Conservation (phyloP, 78 protist genomes). For the Cavenderia fasciculata region DNA sequence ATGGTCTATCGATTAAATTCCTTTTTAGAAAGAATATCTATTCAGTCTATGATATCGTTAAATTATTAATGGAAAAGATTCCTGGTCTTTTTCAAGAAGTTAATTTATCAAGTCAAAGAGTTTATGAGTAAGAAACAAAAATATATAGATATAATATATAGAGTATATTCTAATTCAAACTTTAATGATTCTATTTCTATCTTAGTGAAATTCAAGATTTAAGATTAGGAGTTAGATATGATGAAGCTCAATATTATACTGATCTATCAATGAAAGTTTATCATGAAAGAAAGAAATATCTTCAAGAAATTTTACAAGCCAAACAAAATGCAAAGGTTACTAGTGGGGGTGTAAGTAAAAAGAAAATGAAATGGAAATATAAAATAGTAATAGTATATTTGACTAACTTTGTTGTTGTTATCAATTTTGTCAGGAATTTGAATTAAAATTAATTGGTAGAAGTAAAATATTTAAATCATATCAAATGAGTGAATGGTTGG, state of each 20-base stretch:
- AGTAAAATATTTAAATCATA: background rate
- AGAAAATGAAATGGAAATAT: too few relatives aligned
- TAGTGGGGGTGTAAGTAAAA: slow-evolving; percentile 34
- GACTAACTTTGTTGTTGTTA: background rate
- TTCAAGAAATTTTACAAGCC: background rate
- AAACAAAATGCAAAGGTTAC: too few relatives aligned
- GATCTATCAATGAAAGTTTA: slow-evolving; percentile 51
- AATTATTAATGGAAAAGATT: background rate
- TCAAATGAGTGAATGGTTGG: slow-evolving; percentile 4
- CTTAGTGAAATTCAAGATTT: slow-evolving; percentile 4
- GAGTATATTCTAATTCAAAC: background rate
- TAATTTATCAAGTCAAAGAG: background rate
- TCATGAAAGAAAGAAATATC: slow-evolving; percentile 6
- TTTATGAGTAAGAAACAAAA: background rate
- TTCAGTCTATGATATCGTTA: background rate
- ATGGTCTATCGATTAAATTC: slow-evolving; percentile 19
- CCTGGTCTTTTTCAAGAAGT: slow-evolving; percentile 25
- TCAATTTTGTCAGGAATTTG: background rate
- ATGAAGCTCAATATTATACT: slow-evolving; percentile 43
- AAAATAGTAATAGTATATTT: background rate
- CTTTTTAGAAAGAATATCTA: slow-evolving; percentile 22
- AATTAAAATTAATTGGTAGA: slow-evolving; percentile 56
- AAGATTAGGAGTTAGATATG: slow-evolving; percentile 11
- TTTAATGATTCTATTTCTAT: background rate
- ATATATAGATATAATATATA: background rate